These are phyloP conservation scores for Boletellus sp. DNA, from an alignment of 1,284 basidiomycete species.

Conservation along the genomic window DNA sequence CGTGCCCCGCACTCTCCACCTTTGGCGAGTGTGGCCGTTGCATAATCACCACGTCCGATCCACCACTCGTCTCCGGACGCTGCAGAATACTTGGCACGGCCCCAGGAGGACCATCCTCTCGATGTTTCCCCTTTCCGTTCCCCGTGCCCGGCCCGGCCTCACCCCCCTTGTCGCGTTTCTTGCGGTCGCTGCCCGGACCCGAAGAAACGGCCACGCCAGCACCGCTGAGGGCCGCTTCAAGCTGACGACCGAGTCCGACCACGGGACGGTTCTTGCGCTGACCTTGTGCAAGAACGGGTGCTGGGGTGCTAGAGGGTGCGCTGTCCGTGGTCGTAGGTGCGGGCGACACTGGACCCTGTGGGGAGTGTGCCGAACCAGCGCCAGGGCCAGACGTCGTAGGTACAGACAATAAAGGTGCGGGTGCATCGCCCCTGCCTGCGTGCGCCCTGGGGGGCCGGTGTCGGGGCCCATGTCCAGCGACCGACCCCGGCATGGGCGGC, in stretches of 20 bases:
- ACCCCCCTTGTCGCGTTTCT: constrained; percentile 29
- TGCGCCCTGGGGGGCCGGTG: constrained; percentile 15
- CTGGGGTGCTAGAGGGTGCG: neutral
- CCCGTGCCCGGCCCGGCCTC: neutral
- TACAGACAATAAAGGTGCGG: neutral
- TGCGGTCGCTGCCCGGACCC: constrained; percentile 28
- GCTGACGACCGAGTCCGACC: constrained; percentile 56
- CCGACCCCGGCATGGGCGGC: constrained; percentile 5
- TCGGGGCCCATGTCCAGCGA: constrained; percentile 4
- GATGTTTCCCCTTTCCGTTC: constrained; percentile 21
- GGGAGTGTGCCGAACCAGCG: too few relatives aligned
- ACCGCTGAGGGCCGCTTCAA: constrained; percentile 61
- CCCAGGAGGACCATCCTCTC: constrained; percentile 4
- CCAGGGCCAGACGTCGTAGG: neutral
- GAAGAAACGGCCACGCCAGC: constrained; percentile 40
- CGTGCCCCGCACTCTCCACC: constrained; percentile 1
- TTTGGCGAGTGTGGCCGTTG: constrained; percentile 17
- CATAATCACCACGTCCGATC: constrained; percentile 4
- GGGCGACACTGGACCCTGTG: neutral
- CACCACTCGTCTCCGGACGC: constrained; percentile 28
- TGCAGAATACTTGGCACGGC: constrained; percentile 35
- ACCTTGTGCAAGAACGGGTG: too few relatives aligned
- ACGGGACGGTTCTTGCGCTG: constrained; percentile 50
- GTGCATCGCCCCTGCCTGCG: constrained; percentile 3
- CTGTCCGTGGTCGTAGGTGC: neutral